Base-by-base conservation (phyloP, 2,329 filamentous ascomycete species). In the Neobulgaria alba region DNA sequence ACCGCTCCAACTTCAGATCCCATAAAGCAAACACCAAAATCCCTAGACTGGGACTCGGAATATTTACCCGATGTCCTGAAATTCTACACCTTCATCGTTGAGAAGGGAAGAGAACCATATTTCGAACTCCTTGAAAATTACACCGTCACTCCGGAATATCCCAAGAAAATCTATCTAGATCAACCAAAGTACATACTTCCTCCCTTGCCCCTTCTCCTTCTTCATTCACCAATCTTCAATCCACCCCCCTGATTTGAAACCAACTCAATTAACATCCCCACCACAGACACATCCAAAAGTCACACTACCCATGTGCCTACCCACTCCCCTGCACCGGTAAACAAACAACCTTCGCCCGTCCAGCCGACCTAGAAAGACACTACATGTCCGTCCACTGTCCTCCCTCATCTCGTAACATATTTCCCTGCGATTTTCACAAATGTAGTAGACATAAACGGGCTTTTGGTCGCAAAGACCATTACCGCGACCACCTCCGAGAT, bases 401-500 rank as follows among this genome's bases (percentile, higher is more conserved):
- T 5, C 17, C 18, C 0, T 50, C 52, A 7, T 41, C 47, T 4
- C 46, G 49, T 15, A 32, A 50, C 9, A 45, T 42, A 12, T 54
- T 57, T 31, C 47, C 47, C 10, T 67, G 64, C 45, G 46, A 54
- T 17, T 54, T 53, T 16, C 35, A 37, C 2, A 52, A 46, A 9
- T 66, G 64, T 34, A 35, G 37, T 19, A 49, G 62, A 2, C 49
- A 51, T 0, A 38, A 43, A 1, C 48, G 55, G 12, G 62, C 67
- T 0, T 72, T 72, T 45, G 65, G 61, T 1, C 56, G 69, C 7
- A 62, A 64, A 37, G 70, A 73, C 43, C 69, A 73, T 49, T 61
- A 67, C 33, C 57, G 63, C 15, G 69, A 72, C 42, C 69, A 73
- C 45, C 54, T 67, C 30, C 56, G 68, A 18, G 66, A 68, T 36